These are phyloP conservation scores for Zygosaccharomyces siamensis DNA, from an alignment of 805 yeast genomes.

Conservation along the genomic window DNA sequence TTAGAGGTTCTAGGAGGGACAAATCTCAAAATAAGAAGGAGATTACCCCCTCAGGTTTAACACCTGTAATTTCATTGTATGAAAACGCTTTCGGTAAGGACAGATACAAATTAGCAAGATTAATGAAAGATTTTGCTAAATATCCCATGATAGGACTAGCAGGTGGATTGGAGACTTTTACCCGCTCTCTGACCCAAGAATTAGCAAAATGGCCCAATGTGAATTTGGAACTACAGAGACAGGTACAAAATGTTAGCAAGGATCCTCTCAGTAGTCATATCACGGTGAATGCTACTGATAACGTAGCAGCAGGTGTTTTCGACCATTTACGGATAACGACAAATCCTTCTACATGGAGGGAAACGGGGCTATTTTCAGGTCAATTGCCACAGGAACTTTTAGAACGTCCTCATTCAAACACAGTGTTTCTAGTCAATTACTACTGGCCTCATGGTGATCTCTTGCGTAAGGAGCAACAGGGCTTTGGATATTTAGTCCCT, in stretches of 20 bases:
- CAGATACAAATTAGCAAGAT: conserved; percentile 35
- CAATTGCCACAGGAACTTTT: conserved; percentile 22
- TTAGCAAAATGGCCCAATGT: conserved; percentile 38
- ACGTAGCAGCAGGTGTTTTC: conserved; percentile 24
- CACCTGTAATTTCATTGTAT: conserved; percentile 37
- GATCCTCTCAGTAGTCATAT: conserved; percentile 1
- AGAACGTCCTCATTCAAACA: conserved; percentile 32
- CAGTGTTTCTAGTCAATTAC: conserved; percentile 67
- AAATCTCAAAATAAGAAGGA: conserved; percentile 16
- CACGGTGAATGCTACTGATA: conserved; percentile 4
- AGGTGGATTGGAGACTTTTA: conserved; percentile 54
- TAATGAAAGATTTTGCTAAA: conserved; percentile 40
- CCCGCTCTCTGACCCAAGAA: conserved; percentile 39
- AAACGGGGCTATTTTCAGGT: background rate
- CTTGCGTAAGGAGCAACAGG: conserved; percentile 42
- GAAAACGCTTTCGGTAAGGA: conserved; percentile 38
- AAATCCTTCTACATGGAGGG: conserved; percentile 38
- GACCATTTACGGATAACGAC: conserved; percentile 62
- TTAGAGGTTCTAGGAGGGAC: conserved; percentile 39
- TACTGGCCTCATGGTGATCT: conserved; percentile 45
- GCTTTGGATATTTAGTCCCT: conserved; percentile 91
- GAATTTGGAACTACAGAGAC: conserved; percentile 14
- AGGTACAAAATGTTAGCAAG: conserved; percentile 8
- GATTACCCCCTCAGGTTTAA: conserved; percentile 15
- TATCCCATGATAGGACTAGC: conserved; percentile 59